Evolutionary conservation across 495 filamentous ascomycete genomes (phyloP).

Genomic region (Daldinia childiae): DNA sequence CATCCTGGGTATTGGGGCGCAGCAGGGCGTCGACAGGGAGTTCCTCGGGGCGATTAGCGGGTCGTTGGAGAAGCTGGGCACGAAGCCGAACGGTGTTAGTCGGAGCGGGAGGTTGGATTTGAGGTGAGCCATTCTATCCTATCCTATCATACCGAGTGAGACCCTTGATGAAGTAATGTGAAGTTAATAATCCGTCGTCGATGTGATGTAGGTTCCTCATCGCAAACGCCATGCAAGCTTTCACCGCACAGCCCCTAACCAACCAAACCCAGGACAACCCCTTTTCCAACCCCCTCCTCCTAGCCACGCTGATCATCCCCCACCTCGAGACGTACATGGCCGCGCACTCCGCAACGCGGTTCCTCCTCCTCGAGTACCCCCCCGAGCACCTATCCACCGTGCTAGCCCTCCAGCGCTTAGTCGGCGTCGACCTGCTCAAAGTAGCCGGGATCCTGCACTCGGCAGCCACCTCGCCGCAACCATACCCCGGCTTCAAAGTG

Average conservation of each 20-base stretch:
- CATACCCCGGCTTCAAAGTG: slow-evolving; percentile 13
- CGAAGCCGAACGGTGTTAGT: slow-evolving; percentile 45
- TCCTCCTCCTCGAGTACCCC: slow-evolving; percentile 59
- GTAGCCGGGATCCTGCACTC: slow-evolving; percentile 55
- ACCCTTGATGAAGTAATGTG: neutral
- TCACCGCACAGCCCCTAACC: slow-evolving; percentile 54
- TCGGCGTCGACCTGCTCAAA: slow-evolving; percentile 54
- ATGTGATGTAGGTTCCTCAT: slow-evolving; percentile 53
- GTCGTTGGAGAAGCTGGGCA: slow-evolving; percentile 56
- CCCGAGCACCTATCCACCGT: slow-evolving; percentile 57
- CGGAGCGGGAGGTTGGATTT: slow-evolving; percentile 55
- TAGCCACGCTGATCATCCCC: slow-evolving; percentile 57
- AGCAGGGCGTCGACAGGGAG: slow-evolving; percentile 50
- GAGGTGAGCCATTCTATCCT: slow-evolving; percentile 47
- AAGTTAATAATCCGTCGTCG: slow-evolving; percentile 11
- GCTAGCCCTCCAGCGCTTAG: slow-evolving; percentile 53
- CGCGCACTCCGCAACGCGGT: slow-evolving; percentile 50
- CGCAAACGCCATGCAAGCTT: slow-evolving; percentile 59
- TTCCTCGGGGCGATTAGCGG: slow-evolving; percentile 48
- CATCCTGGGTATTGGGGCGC: slow-evolving; percentile 56
- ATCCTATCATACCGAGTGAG: too few species aligned
- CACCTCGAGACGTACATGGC: slow-evolving; percentile 57
- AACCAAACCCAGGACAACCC: slow-evolving; percentile 58
- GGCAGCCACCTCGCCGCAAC: slow-evolving; percentile 34
- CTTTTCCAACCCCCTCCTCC: slow-evolving; percentile 53